Percentiles rank a stretch among this genome's conserved stretches.
phyloP scores from a whole-genome alignment of 2,329 filamentous ascomycete species.

The Hymenoscyphus salicellus region DNA sequence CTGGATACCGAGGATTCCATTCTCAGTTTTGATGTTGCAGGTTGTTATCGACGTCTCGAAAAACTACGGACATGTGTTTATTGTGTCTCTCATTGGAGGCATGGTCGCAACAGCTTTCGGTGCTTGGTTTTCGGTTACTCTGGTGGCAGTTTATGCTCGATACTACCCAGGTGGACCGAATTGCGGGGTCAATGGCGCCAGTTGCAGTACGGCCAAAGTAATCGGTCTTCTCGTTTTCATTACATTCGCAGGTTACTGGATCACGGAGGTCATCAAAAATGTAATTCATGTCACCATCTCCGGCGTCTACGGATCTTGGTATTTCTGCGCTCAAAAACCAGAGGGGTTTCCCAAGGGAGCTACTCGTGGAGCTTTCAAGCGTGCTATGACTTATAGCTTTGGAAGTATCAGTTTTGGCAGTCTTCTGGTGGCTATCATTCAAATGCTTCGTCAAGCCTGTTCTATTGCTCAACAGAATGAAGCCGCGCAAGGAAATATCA shows the following conservation, averaged over 20 bases:
- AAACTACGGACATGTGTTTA: conserved; percentile 78
- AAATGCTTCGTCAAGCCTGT: conserved; percentile 77
- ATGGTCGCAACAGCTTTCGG: conserved; percentile 71
- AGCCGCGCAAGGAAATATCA: conserved; percentile 64
- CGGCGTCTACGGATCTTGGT: conserved; percentile 90
- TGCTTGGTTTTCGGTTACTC: conserved; percentile 81
- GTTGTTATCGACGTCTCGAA: conserved; percentile 83
- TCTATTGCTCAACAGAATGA: conserved; percentile 70
- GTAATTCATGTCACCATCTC: conserved; percentile 85
- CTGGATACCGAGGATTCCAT: conserved; percentile 89
- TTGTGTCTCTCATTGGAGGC: conserved; percentile 81
- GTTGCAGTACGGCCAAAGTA: conserved; percentile 71
- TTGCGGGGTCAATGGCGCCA: conserved; percentile 42
- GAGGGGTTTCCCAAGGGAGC: conserved; percentile 70
- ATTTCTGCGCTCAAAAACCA: conserved; percentile 66
- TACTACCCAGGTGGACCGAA: conserved; percentile 62
- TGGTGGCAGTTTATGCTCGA: conserved; percentile 81
- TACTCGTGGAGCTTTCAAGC: conserved; percentile 77
- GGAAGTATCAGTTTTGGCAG: conserved; percentile 87
- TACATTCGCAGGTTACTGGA: conserved; percentile 92
- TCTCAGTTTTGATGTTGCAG: conserved; percentile 84
- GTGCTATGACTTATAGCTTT: conserved; percentile 85
- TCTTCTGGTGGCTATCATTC: conserved; percentile 80
- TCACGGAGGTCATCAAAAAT: conserved; percentile 91
- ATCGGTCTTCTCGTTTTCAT: conserved; percentile 82